Conservation (phyloP, 768 basidiomycete genomes). For the Boletus reticulatus region DNA sequence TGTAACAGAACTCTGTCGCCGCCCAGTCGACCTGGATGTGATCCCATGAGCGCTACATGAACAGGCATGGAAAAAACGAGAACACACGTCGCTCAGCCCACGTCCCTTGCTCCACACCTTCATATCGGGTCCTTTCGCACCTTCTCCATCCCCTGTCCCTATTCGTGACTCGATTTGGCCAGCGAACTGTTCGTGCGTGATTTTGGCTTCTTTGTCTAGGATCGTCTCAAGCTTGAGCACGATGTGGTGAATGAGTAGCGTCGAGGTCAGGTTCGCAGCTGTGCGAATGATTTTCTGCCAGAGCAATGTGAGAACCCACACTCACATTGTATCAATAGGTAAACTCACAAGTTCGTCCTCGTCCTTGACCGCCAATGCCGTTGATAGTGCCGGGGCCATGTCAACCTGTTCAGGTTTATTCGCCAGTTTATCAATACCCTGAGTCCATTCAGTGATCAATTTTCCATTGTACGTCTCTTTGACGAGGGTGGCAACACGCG, state of each 20-base stretch:
- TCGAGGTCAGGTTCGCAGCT: slow-evolving; percentile 79
- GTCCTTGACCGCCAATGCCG: slow-evolving; percentile 85
- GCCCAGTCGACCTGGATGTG: slow-evolving; percentile 75
- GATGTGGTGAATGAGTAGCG: slow-evolving; percentile 81
- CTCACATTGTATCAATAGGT: background rate
- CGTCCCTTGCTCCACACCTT: slow-evolving; percentile 86
- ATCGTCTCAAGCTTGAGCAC: slow-evolving; percentile 86
- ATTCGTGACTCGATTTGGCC: slow-evolving; percentile 84
- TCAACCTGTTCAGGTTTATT: slow-evolving; percentile 77
- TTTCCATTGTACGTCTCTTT: slow-evolving; percentile 90
- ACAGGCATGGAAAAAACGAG: background rate
- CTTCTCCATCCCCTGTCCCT: slow-evolving; percentile 64
- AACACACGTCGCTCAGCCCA: slow-evolving; percentile 68
- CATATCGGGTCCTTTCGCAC: slow-evolving; percentile 85
- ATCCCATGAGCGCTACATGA: slow-evolving; percentile 5
- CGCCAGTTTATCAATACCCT: slow-evolving; percentile 49
- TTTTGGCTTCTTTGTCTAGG: slow-evolving; percentile 87
- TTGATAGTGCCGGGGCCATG: slow-evolving; percentile 70
- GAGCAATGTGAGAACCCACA: slow-evolving; percentile 6
- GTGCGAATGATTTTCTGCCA: slow-evolving; percentile 72
- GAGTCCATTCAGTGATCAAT: slow-evolving; percentile 83
- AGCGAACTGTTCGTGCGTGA: slow-evolving; percentile 84
- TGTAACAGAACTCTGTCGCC: slow-evolving; percentile 91
- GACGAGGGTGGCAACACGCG: slow-evolving; percentile 67
- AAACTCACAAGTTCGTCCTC: slow-evolving; percentile 80